Percentiles rank a stretch among this genome's conserved stretches.
Evolutionary conservation across 805 yeast genomes (phyloP).

Genomic region (Candida alai): DNA sequence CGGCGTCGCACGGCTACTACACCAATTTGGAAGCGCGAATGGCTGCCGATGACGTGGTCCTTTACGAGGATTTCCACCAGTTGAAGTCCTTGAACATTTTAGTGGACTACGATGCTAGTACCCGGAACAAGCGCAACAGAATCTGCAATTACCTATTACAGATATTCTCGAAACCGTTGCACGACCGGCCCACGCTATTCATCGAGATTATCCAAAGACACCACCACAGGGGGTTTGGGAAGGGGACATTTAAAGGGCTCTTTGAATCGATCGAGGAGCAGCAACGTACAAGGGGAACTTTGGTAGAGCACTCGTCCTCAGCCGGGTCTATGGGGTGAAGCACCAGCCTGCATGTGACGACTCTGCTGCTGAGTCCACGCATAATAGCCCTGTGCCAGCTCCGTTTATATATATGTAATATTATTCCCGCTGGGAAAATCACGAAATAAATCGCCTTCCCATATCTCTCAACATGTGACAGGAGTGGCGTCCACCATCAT

Average conservation of each 20-base stretch:
- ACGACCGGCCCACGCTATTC: slow-evolving; percentile 78
- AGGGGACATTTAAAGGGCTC: slow-evolving; percentile 80
- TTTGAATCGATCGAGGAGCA: slow-evolving; percentile 80
- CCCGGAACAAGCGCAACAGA: slow-evolving; percentile 19
- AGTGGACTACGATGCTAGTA: slow-evolving; percentile 68
- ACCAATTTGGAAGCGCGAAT: slow-evolving; percentile 44
- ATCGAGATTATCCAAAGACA: slow-evolving; percentile 77
- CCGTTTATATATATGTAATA: too few species aligned
- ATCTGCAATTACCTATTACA: slow-evolving; percentile 69
- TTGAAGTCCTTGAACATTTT: slow-evolving; percentile 55
- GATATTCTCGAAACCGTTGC: slow-evolving; percentile 71
- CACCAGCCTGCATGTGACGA: too few species aligned
- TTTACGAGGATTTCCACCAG: slow-evolving; percentile 50
- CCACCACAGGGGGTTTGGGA: slow-evolving; percentile 83
- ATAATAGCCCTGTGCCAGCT: too few species aligned
- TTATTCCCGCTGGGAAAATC: too few species aligned
- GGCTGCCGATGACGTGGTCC: slow-evolving; percentile 35
- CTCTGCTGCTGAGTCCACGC: too few species aligned
- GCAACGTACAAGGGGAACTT: slow-evolving; percentile 67
- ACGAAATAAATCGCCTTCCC: too few species aligned
- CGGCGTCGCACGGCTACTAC: slow-evolving; percentile 58
- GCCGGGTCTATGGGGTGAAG: too few species aligned
- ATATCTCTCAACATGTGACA: too few species aligned
- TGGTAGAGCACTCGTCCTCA: slow-evolving; percentile 18
- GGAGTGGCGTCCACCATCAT: too few species aligned